Conservation (phyloP, 78 protist genomes). For the Speleostelium caveatum region DNA sequence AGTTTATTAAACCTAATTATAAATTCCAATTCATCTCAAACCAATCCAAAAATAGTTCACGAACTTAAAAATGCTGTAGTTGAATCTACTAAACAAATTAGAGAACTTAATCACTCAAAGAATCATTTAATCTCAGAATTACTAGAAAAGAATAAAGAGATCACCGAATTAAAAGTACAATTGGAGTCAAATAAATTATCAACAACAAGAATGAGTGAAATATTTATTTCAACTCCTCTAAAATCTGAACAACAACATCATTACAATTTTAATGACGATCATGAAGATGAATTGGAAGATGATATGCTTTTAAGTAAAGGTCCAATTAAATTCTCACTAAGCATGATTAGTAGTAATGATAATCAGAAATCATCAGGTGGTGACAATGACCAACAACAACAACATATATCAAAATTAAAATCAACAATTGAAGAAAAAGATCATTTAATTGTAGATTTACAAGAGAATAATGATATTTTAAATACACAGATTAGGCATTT, state of each 20-base stretch:
- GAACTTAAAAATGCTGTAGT: neutral
- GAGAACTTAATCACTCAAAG: neutral
- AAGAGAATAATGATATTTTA: neutral
- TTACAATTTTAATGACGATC: neutral
- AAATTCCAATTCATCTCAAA: neutral
- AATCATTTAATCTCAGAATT: conserved; percentile 4
- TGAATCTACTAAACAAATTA: neutral
- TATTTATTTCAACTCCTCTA: conserved; percentile 31
- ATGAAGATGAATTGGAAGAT: neutral
- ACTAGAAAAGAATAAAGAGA: conserved; percentile 25
- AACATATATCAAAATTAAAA: neutral
- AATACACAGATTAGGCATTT: neutral
- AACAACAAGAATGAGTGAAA: conserved; percentile 9
- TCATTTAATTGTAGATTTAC: neutral
- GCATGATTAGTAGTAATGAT: neutral
- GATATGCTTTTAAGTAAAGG: neutral
- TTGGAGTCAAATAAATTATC: conserved; percentile 10
- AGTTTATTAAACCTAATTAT: too few relatives aligned
- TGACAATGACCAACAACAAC: neutral
- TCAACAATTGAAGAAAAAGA: neutral
- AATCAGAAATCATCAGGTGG: neutral
- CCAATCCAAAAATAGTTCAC: neutral
- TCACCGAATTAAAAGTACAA: neutral
- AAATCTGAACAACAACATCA: neutral
- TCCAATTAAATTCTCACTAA: conserved; percentile 18